Evolutionary conservation across 371 early-diverging fungal species (phyloP).

Genomic region (Zychaea mexicana): DNA sequence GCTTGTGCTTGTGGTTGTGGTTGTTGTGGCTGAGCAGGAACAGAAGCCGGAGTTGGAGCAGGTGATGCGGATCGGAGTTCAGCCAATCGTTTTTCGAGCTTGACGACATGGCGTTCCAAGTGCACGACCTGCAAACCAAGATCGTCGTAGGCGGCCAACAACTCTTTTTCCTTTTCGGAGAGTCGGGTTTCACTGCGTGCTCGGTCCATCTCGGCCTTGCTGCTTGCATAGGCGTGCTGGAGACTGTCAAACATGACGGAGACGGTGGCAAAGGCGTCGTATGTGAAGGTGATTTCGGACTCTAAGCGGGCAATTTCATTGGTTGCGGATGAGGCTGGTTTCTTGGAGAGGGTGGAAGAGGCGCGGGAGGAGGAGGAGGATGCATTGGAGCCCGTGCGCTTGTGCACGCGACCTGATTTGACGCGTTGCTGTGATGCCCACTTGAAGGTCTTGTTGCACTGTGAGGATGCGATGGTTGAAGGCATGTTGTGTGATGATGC

Average conservation of each 20-base stretch:
- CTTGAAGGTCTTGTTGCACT: conserved; percentile 10
- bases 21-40: not conserved
- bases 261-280: conserved; percentile 39
- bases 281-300: conserved; percentile 36
- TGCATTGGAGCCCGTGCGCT: conserved; percentile 3
- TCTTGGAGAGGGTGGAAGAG: not conserved
- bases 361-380: not conserved
- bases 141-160: conserved; percentile 49
- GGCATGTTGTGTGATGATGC: conserved; percentile 13
- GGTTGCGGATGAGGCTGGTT: not conserved
- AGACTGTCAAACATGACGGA: conserved; percentile 40
- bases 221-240: conserved; percentile 28
- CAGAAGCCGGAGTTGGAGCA: not conserved
- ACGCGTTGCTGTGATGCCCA: conserved; percentile 11
- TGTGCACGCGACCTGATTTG: conserved; percentile 14
- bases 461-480: not conserved
- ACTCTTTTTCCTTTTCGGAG: conserved; percentile 42
- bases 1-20: not conserved
- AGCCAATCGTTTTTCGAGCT: conserved; percentile 29
- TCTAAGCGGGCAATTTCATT: conserved; percentile 15
- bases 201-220: conserved; percentile 29
- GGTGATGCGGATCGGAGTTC: conserved; percentile 19
- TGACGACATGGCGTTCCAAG: conserved; percentile 37
- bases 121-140: conserved; percentile 39
- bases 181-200: conserved; percentile 23